Conservation (phyloP, 2,329 filamentous ascomycete genomes). For the Trichoderma sp. region DNA sequence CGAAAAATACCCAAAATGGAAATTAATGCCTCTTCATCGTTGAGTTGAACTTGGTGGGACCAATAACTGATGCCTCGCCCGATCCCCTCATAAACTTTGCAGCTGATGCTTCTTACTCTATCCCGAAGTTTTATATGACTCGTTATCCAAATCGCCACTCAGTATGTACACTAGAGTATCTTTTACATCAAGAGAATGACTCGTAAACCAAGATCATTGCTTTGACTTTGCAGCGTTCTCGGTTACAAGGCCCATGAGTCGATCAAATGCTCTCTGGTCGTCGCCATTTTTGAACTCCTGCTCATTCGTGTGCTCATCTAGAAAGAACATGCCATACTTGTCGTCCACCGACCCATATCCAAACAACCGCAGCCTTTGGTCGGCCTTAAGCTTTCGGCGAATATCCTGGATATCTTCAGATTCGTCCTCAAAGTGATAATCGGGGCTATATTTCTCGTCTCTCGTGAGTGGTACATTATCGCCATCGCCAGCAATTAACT, state of each 20-base stretch:
- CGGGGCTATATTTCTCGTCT: neutral
- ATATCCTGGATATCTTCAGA: neutral
- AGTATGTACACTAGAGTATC: neutral
- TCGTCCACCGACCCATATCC: neutral
- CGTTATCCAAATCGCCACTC: neutral
- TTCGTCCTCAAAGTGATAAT: neutral
- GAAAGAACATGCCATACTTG: neutral
- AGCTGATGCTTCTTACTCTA: neutral
- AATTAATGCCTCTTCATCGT: neutral
- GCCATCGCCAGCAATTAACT: neutral
- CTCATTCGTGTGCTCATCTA: neutral
- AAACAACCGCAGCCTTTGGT: neutral
- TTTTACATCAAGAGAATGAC: neutral
- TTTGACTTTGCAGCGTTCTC: neutral
- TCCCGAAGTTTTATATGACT: neutral
- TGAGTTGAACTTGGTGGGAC: neutral
- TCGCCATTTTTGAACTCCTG: neutral
- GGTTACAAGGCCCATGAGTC: neutral
- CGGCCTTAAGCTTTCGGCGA: neutral
- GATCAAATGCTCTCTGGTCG: neutral
- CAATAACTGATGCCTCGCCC: neutral
- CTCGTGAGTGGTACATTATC: neutral
- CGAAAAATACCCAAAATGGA: no score
- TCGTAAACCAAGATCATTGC: neutral
- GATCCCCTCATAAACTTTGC: neutral